Base-by-base conservation (phyloP, 1,284 basidiomycete species). In the Rhodotorula glutinis region DNA sequence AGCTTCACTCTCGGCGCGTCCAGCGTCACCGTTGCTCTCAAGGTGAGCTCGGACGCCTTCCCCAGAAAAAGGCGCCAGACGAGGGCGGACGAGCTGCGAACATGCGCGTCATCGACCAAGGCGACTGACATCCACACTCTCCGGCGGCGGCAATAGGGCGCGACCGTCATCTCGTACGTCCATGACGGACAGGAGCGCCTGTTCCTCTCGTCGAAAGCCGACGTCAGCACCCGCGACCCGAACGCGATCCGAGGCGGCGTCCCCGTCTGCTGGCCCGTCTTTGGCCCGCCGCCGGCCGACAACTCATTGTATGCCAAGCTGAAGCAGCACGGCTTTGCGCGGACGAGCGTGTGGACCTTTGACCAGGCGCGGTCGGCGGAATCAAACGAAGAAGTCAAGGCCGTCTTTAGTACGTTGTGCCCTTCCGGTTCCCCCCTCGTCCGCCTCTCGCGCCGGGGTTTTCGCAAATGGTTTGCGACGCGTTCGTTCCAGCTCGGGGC, bases 301-400 rank as follows among this genome's bases (percentile, higher is more conserved):
- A 69, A 73, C 54, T 64, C 67, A 25, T 63, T 73, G 25, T 75
- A 67, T 61, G 43, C 53, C 54, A 73, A 75, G 63, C 56, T 77
- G 56, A 74, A 74, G 51, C 76, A 77, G 60, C 76, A 77, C 60
- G 76, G 76, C 4, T 77, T 77, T 46, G 76, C 76, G 0, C 52
- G 76, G 21, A 75, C 63, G 25, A 61, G 61, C 38, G 49, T 57
- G 17, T 77, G 76, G 76, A n/a, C 21, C 10, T 27, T 44, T 44
- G 56, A 23, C 17, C 11, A 57, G 29, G 44, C 23, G 21, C 49
- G 25, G 49, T 51, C 49, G 4, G 33, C 51, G 4, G 63, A 56
- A 23, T 51, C 59, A 29, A 41, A 57, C 56, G 65, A 67, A 29
- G 73, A 63, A 14, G 67, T 71, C 43, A 63, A 73, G 57, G 74